phyloP scores from a whole-genome alignment of 2,329 filamentous ascomycete species.

The Emericellopsis atlantica region DNA sequence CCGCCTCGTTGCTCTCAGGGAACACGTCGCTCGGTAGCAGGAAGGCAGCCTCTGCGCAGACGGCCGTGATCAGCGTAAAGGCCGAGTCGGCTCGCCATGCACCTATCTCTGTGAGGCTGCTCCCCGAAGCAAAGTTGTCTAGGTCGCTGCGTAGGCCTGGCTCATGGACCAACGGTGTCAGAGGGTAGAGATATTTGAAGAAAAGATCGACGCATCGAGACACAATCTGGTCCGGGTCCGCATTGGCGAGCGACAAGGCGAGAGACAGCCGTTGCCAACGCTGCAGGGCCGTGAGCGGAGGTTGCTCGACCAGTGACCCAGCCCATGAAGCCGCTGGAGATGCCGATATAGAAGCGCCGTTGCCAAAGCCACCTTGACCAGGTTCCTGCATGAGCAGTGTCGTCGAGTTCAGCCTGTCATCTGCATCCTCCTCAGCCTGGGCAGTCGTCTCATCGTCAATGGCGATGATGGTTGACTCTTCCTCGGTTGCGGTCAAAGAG shows the following conservation, averaged over 20 bases:
- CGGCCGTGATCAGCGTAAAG: constrained; percentile 28
- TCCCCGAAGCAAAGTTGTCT: constrained; percentile 13
- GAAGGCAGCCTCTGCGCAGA: constrained; percentile 27
- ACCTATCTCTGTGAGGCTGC: neutral
- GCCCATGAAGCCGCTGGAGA: neutral
- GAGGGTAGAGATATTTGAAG: constrained; percentile 27
- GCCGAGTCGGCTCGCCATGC: constrained; percentile 19
- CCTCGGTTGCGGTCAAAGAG: too few relatives aligned
- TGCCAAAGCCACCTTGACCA: constrained; percentile 5
- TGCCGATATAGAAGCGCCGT: neutral
- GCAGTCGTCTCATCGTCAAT: too few relatives aligned
- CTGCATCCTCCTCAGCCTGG: too few relatives aligned
- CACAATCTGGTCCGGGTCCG: constrained; percentile 12
- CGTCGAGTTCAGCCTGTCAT: too few relatives aligned
- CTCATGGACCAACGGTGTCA: constrained; percentile 27
- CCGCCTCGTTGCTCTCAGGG: constrained; percentile 17
- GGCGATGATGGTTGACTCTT: too few relatives aligned
- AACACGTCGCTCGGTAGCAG: constrained; percentile 25
- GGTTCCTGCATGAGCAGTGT: too few relatives aligned
- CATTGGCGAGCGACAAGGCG: constrained; percentile 10
- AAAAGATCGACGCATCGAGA: constrained; percentile 24
- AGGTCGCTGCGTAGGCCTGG: constrained; percentile 22
- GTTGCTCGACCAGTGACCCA: neutral
- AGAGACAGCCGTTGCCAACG: constrained; percentile 14
- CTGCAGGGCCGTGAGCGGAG: constrained; percentile 9